Evolutionary conservation across 192 early-diverging fungal genomes (phyloP), one percentile per base, ranked within the genome.

Genomic region (Dispira parvispora): DNA sequence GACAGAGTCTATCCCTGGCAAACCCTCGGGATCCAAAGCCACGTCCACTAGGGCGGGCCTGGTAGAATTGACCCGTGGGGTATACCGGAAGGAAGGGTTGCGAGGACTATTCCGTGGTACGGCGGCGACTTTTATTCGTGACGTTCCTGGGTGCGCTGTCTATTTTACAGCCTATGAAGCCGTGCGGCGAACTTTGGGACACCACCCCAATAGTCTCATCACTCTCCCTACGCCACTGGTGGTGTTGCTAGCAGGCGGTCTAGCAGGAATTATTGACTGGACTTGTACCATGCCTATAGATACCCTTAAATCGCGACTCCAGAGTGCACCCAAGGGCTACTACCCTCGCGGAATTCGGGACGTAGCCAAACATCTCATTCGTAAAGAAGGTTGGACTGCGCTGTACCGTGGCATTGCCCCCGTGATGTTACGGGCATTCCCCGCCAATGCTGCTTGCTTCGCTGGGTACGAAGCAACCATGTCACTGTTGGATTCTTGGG

Each of bases 201-300:
- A 42, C 20, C 55, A 57, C 55, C 14, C 55, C 26, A 11, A 5
- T 21, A 14, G 14, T 16, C 16, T 27, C 27, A 18, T 14, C 14
- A 27, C 28, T 11, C 14, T 49, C 25, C 46, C 55, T 10, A 21
- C 61, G 26, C 57, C 57, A 18, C 47, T 60, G 9, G 46, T 50
- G 3, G 50, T 67, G 27, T 42, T 67, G 2, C 45, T 67, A 3
- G 65, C 65, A 20, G 65, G 65, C 21, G 65, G 65, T 12, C 49
- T 67, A 10, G 65, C 65, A 11, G 65, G 65, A 0, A 53, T 67
- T 49, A 50, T 46, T 25, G 57, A 67, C 26, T 67, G 65, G 65
- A 12, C 65, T 47, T 43, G 61, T 20, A 58, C 65, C 3, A 61
- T 67, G 65, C 65, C 65, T n/a, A 43, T 58, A 8, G 65, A 67